Conservation (phyloP, 805 yeast genomes). For the Saccharomycopsis malanga region DNA sequence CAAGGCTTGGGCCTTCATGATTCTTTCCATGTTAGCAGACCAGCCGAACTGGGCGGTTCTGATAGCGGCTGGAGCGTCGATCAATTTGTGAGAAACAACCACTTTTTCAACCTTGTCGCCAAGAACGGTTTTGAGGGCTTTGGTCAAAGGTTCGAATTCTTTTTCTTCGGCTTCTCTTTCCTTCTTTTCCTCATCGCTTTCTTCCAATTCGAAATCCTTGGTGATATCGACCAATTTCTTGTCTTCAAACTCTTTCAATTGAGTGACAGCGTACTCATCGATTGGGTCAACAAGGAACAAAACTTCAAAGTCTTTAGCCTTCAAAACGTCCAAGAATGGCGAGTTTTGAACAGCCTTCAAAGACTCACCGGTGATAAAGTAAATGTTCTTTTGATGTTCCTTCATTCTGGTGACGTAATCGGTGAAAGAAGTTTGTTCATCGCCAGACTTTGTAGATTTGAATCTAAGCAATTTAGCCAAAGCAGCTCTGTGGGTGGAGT, state of each 20-base stretch:
- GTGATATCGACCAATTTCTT: conserved; percentile 98
- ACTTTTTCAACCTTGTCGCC: conserved; percentile 99
- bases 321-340: conserved; percentile 97
- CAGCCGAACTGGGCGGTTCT: conserved; percentile 99
- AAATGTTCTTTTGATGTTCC: conserved; percentile 98
- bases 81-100: conserved; percentile 93
- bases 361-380: conserved; percentile 99
- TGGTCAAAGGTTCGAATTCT: conserved; percentile 89
- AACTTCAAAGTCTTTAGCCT: conserved; percentile 98
- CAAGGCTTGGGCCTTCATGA: conserved; percentile 99
- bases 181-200: conserved; percentile 96
- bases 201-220: conserved; percentile 97
- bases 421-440: conserved; percentile 88
- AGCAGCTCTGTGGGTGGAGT: conserved; percentile 92
- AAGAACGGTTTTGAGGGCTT: conserved; percentile 91
- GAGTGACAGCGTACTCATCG: conserved; percentile 99
- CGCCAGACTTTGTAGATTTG: conserved; percentile 92
- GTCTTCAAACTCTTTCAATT: conserved; percentile 98
- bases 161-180: conserved; percentile 88
- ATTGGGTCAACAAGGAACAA: conserved; percentile 97
- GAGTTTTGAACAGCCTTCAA: conserved; percentile 97
- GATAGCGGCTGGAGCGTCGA: conserved; percentile 99
- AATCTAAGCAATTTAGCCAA: conserved; percentile 94
- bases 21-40: conserved; percentile 99
- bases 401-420: conserved; percentile 99